Conservation (phyloP, 176 grass and related monocot species). For the Chloris gayana region DNA sequence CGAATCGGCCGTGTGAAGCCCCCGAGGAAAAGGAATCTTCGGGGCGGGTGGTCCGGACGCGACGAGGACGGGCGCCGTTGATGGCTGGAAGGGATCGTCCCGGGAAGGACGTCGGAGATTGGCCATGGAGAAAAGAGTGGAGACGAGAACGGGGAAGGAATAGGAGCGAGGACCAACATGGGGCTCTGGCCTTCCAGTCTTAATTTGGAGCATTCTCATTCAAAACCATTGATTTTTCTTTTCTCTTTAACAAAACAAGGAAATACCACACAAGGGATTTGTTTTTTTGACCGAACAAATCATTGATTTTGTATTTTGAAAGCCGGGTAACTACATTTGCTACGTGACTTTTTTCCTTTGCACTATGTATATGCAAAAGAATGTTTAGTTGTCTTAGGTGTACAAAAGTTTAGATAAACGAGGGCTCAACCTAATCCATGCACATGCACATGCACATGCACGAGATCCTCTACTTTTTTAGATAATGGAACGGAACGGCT, state of each 20-base stretch:
- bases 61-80: neutral
- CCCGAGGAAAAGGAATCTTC: neutral
- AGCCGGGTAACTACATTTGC: too few species aligned
- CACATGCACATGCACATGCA: too few species aligned
- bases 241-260: neutral
- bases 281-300: neutral
- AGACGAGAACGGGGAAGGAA: neutral
- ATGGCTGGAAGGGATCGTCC: slow-evolving; percentile 19
- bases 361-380: too few species aligned
- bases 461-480: too few species aligned
- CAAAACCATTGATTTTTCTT: neutral
- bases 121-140: slow-evolving; percentile 23
- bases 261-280: neutral
- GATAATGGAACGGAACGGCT: too few species aligned
- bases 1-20: neutral
- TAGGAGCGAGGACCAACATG: neutral
- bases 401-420: too few species aligned
- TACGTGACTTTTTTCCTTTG: too few species aligned
- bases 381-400: too few species aligned
- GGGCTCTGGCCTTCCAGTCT: neutral
- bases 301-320: too few species aligned
- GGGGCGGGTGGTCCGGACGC: neutral
- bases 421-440: too few species aligned
- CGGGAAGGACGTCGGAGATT: slow-evolving; percentile 1
- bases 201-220: slow-evolving; percentile 26